These are phyloP conservation scores for Sonneratia alba DNA, from an alignment of 345 rosid genomes.

Conservation along the genomic window DNA sequence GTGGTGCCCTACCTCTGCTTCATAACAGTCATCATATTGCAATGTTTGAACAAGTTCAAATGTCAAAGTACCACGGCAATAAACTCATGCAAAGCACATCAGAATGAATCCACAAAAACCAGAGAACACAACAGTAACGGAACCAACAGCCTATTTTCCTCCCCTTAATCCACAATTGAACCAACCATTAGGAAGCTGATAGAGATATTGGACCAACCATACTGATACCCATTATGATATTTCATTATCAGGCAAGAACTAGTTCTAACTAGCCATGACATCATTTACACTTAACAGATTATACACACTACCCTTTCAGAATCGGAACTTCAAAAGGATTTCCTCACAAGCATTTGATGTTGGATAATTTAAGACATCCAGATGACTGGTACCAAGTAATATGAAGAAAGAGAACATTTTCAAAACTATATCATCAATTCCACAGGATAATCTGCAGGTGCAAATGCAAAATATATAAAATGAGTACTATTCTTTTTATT, in stretches of 20 bases:
- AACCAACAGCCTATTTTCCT: too few species aligned
- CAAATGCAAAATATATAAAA: neutral
- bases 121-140: neutral
- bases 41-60: neutral
- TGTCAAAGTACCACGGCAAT: neutral
- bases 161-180: too few species aligned
- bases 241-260: neutral
- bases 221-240: neutral
- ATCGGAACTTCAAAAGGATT: neutral
- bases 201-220: neutral
- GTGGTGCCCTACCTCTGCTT: slow-evolving; percentile 74
- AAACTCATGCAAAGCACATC: neutral
- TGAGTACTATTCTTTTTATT: neutral
- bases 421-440: neutral
- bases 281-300: neutral
- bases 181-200: too few species aligned
- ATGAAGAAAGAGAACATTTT: neutral
- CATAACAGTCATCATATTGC: neutral
- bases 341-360: neutral
- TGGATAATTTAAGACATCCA: neutral
- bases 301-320: neutral
- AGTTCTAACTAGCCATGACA: neutral
- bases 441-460: neutral
- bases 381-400: neutral
- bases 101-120: neutral